Evolutionary conservation across 2,329 filamentous ascomycete species (phyloP).

Genomic region (Claviceps pazoutovae): DNA sequence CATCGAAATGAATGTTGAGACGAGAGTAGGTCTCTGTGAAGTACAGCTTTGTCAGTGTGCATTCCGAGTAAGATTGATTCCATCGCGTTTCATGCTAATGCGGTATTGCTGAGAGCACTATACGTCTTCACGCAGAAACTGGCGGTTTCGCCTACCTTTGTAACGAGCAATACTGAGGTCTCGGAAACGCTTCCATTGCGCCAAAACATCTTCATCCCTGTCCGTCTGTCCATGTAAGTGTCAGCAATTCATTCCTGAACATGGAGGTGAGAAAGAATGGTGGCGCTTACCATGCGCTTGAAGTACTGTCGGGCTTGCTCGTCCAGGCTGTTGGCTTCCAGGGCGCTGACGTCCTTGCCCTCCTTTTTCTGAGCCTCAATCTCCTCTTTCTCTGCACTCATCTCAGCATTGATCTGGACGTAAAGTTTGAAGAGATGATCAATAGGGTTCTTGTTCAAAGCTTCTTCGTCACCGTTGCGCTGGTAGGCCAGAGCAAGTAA

Average conservation of each 20-base stretch:
- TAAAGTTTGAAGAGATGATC: constrained; percentile 75
- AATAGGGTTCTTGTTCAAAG: constrained; percentile 58
- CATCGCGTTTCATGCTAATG: background rate
- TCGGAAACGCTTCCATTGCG: constrained; percentile 51
- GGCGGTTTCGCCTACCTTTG: constrained; percentile 21
- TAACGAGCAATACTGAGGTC: constrained; percentile 55
- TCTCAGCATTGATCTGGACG: constrained; percentile 59
- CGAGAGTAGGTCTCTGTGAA: constrained; percentile 46
- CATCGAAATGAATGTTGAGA: constrained; percentile 58
- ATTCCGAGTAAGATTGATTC: background rate
- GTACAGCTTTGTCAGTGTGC: background rate
- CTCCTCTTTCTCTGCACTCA: constrained; percentile 51
- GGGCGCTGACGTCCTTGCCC: constrained; percentile 32
- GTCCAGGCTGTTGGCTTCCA: constrained; percentile 47
- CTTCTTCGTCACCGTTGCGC: constrained; percentile 60
- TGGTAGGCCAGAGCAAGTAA: constrained; percentile 63
- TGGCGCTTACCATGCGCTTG: constrained; percentile 40
- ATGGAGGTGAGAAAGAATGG: background rate
- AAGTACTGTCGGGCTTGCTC: constrained; percentile 64
- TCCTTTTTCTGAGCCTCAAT: constrained; percentile 43
- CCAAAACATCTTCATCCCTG: constrained; percentile 44
- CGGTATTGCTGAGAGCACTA: background rate
- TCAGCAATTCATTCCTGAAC: background rate
- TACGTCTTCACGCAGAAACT: background rate
- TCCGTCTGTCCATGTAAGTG: constrained; percentile 31